A percentile compares a stretch with the other conserved stretches of the same genome.
These are phyloP conservation scores for Hypoxylon sp. DNA, from an alignment of 2,329 filamentous ascomycete genomes.

Conservation along the genomic window DNA sequence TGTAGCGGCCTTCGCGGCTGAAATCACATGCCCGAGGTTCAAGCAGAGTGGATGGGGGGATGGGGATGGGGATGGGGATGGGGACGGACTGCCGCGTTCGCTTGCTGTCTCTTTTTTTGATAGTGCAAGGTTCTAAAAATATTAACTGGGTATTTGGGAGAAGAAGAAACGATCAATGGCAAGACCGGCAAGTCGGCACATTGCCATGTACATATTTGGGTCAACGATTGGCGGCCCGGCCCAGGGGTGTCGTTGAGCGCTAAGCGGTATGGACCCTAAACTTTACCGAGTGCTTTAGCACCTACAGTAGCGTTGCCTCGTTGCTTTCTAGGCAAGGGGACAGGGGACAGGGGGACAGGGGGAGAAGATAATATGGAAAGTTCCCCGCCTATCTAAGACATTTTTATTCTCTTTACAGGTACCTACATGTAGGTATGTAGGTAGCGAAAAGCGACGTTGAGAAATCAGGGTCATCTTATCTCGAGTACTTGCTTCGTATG, in stretches of 20 bases:
- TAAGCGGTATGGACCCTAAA: neutral
- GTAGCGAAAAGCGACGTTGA: neutral
- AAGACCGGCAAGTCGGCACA: constrained; percentile 38
- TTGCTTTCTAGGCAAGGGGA: neutral
- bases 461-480: neutral
- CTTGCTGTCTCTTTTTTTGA: constrained; percentile 8
- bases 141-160: constrained; percentile 15
- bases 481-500: constrained; percentile 1
- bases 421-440: neutral
- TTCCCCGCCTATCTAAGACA: constrained; percentile 2
- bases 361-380: neutral
- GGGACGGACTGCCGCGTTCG: constrained; percentile 12
- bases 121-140: constrained; percentile 36
- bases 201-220: constrained; percentile 20
- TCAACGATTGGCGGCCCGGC: constrained; percentile 32
- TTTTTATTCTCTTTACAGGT: neutral
- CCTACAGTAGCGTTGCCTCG: constrained; percentile 2
- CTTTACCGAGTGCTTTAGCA: constrained; percentile 3
- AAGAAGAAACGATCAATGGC: constrained; percentile 12
- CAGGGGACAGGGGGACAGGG: neutral
- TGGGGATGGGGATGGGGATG: no score
- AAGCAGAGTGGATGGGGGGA: constrained; percentile 1
- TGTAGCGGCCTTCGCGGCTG: constrained; percentile 35
- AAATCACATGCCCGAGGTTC: constrained; percentile 45
- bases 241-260: constrained; percentile 20